These are phyloP conservation scores for Metarhizium album DNA, from an alignment of 2,329 filamentous ascomycete genomes.

Conservation along the genomic window DNA sequence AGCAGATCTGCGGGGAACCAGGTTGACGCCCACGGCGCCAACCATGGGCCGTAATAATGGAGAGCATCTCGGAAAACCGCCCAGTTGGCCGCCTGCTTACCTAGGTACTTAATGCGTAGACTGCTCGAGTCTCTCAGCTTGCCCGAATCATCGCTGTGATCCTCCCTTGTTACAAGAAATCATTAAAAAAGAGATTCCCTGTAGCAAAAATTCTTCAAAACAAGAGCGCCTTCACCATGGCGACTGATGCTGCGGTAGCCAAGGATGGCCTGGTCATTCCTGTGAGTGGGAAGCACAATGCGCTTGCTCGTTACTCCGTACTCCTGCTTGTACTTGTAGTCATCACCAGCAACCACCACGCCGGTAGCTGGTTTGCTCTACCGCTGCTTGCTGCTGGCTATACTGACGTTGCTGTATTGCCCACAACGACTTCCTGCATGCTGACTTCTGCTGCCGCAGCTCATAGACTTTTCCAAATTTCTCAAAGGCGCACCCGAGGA, in stretches of 20 bases:
- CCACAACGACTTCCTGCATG: neutral
- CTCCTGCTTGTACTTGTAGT: too few species aligned
- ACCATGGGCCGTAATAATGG: neutral
- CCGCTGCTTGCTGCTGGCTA: too few species aligned
- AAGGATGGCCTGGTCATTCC: conserved; percentile 44
- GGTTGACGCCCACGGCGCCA: neutral
- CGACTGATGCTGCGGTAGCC: conserved; percentile 33
- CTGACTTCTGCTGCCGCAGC: conserved; percentile 8
- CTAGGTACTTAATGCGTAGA: neutral
- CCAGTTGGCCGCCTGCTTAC: neutral
- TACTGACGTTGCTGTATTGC: too few species aligned
- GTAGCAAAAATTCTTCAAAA: too few species aligned
- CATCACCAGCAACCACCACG: too few species aligned
- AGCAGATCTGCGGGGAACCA: too few species aligned
- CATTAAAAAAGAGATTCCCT: too few species aligned
- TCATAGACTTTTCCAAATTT: conserved; percentile 58
- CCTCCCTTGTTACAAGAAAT: neutral
- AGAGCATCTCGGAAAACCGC: neutral
- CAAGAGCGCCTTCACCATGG: too few species aligned
- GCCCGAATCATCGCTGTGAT: neutral
- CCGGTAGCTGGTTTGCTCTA: neutral
- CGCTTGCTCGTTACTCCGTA: neutral
- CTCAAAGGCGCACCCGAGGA: conserved; percentile 49
- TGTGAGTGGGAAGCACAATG: conserved; percentile 24
- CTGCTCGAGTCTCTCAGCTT: neutral